Base-by-base conservation (phyloP, 2,329 filamentous ascomycete species). In the Sporothrix schenckii region DNA sequence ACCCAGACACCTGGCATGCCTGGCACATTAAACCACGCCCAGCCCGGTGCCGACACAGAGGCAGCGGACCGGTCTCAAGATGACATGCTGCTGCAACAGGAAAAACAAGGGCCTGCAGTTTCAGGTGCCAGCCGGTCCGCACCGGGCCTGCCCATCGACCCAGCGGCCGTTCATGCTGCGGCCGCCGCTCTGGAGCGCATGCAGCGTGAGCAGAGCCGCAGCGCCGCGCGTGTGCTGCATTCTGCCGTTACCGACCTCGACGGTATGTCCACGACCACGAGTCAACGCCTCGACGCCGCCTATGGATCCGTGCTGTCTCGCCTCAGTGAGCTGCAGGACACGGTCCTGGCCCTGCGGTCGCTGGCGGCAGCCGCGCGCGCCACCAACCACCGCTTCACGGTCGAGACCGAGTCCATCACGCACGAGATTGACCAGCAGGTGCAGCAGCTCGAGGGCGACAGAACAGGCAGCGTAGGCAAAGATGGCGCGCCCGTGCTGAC, bases 231-330 rank as follows among this genome's bases (percentile, higher is more conserved):
- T 3, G 56, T 74, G 49, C 69, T 74, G 24, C 60, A 70, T 56
- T 10, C 70, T 3, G 65, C 71, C 6, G 60, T 69, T 7, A 41
- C 61, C 30, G 71, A 74, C 13, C 61, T 74, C 6, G 69, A 72
- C 53, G 34, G 47, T 3, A 24, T 73, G 71, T 90, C 90, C 27
- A 84, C 87, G 69, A 80, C 83, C 27, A 87, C 89, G 30, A 91
- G 89, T 19, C 84, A 85, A 72, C 86, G 86, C 47, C 86, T 94
- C 54, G 91, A 94, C 77, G 87, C 91, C 71, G 89, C 89, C 3
- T 94, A 93, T 80, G 91, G 91, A 73, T 86, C 87, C 0, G 86
- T 93, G 11, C 82, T 93, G 41, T 89, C 92, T 77, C 92, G 90
- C 76, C 84, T 91, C 65, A 85, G 85, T 66, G 79, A 84, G 0